A percentile compares a stretch with the other conserved stretches of the same genome.
Conservation (phyloP, 1,139 yeast genomes). For the Spencermartinsiella ligniputridi region DNA sequence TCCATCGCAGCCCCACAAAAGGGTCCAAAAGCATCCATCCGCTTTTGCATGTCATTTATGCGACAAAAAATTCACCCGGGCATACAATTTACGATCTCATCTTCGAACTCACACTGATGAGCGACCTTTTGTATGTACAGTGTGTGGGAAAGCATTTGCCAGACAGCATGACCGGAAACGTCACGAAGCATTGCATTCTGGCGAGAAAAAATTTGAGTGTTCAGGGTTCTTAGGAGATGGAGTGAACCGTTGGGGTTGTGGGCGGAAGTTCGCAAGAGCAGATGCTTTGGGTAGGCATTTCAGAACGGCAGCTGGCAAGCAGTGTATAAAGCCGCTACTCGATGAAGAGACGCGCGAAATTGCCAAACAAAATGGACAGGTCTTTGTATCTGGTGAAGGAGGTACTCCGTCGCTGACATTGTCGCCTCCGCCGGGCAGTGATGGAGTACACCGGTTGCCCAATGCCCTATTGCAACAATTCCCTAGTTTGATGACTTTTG, state of each 20-base stretch:
- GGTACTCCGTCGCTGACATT: slow-evolving; percentile 21
- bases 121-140: slow-evolving; percentile 78
- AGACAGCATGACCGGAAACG: slow-evolving; percentile 92
- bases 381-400: slow-evolving; percentile 20
- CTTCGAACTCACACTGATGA: slow-evolving; percentile 92
- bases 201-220: slow-evolving; percentile 85
- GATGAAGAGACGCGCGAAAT: slow-evolving; percentile 53
- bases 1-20: slow-evolving; percentile 38
- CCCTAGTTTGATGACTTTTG: slow-evolving; percentile 20
- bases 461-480: slow-evolving; percentile 22
- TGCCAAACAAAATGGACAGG: slow-evolving; percentile 6
- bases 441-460: slow-evolving; percentile 4
- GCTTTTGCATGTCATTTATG: slow-evolving; percentile 80
- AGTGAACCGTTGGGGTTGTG: slow-evolving; percentile 76
- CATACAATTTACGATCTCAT: slow-evolving; percentile 89
- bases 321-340: slow-evolving; percentile 68
- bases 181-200: slow-evolving; percentile 89
- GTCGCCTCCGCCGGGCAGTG: slow-evolving; percentile 17
- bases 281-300: slow-evolving; percentile 94
- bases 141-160: slow-evolving; percentile 93
- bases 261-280: slow-evolving; percentile 87
- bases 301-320: slow-evolving; percentile 87
- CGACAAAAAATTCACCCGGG: slow-evolving; percentile 82
- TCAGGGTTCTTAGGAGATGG: slow-evolving; percentile 66
- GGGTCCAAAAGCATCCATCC: slow-evolving; percentile 73